Conservation (phyloP, 192 early-diverging fungal species). For the Coemansia sp. region DNA sequence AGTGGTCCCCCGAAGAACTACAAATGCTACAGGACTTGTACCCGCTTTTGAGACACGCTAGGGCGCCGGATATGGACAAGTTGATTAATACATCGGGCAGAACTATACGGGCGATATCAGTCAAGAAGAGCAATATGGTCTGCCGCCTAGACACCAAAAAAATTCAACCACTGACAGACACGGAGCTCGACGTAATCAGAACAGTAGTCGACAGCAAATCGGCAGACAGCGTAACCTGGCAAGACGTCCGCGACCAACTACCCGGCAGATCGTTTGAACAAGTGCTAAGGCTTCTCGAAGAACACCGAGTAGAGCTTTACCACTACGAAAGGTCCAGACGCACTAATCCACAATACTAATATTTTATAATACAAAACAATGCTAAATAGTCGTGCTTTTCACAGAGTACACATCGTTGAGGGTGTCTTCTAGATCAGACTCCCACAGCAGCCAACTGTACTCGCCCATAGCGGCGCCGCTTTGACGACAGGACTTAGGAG, state of each 20-base stretch:
- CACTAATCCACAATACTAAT: background rate
- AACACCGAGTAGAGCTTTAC: background rate
- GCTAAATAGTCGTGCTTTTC: constrained; percentile 1
- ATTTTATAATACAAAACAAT: background rate
- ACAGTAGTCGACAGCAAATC: background rate
- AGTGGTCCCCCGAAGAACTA: background rate
- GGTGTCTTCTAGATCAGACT: constrained; percentile 50
- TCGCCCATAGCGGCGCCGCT: constrained; percentile 13
- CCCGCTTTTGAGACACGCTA: background rate
- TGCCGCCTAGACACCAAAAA: too few relatives aligned
- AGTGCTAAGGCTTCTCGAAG: background rate
- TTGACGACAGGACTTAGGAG: constrained; percentile 1
- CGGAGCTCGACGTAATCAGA: background rate
- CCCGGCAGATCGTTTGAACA: constrained; percentile 6
- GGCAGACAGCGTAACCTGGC: constrained; percentile 10
- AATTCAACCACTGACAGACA: background rate
- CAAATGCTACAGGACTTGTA: background rate
- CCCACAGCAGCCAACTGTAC: constrained; percentile 46
- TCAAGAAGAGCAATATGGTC: background rate
- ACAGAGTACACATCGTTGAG: constrained; percentile 28
- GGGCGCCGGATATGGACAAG: background rate
- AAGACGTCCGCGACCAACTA: constrained; percentile 18
- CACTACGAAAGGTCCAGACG: constrained; percentile 7
- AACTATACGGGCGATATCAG: background rate
- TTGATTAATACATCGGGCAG: background rate